These are phyloP conservation scores for Capillidium heterosporum DNA, from an alignment of 371 early-diverging fungal genomes.

Conservation along the genomic window DNA sequence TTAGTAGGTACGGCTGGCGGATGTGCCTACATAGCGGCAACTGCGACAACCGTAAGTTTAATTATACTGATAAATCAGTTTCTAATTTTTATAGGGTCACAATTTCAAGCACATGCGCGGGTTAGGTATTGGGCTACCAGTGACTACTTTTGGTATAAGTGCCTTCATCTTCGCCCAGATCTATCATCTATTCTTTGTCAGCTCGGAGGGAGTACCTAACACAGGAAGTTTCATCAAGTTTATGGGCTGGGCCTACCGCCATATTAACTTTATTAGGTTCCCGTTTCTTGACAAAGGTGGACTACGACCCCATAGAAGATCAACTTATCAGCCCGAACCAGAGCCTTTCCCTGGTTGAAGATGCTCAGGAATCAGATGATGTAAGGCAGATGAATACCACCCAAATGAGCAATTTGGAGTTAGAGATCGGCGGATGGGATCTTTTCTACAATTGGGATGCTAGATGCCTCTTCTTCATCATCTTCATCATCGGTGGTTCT, in stretches of 20 bases:
- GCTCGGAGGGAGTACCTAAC: slow-evolving; percentile 10
- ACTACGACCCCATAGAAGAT: slow-evolving; percentile 5
- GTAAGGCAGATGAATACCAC: background rate
- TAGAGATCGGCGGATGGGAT: slow-evolving; percentile 11
- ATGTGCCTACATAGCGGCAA: slow-evolving; percentile 1
- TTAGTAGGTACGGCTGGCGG: background rate
- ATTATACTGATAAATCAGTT: background rate
- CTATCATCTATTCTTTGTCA: slow-evolving; percentile 22
- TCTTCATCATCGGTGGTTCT: slow-evolving; percentile 15
- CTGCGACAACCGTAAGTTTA: background rate
- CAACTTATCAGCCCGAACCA: no score
- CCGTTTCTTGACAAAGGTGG: slow-evolving; percentile 14
- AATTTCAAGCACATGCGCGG: slow-evolving; percentile 36
- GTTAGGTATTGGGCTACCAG: slow-evolving; percentile 36
- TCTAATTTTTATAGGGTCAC: slow-evolving; percentile 16
- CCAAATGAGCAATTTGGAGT: slow-evolving; percentile 5
- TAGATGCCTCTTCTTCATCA: slow-evolving; percentile 10
- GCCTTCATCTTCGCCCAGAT: slow-evolving; percentile 43
- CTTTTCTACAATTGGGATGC: slow-evolving; percentile 13
- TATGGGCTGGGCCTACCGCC: slow-evolving; percentile 14
- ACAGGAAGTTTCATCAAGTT: slow-evolving; percentile 15
- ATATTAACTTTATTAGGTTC: slow-evolving; percentile 10
- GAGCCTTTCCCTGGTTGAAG: background rate
- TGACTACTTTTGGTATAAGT: slow-evolving; percentile 41
- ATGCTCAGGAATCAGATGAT: slow-evolving; percentile 1